Evolutionary conservation across 495 filamentous ascomycete genomes (phyloP), one percentile per base, ranked within the genome.

Genomic region (Penicillium silybi): DNA sequence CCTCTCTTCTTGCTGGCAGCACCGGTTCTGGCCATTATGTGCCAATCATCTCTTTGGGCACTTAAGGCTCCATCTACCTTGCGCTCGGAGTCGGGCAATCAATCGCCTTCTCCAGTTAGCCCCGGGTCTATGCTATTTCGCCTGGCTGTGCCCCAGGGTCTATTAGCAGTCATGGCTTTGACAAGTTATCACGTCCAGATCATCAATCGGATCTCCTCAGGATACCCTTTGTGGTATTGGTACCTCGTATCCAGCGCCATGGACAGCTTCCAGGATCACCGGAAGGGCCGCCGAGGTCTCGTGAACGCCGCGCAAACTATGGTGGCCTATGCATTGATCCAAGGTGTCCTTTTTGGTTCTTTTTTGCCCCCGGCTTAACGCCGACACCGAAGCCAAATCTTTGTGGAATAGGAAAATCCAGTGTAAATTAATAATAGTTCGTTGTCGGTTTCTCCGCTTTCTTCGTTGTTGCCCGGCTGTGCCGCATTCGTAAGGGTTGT

Each of bases 171-270:
- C 10, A 66, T 92, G 57, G 88, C 89, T 7, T 58, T 92, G 22
- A 87, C 85, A 8, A 87, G 68, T 42, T 95, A 92, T 56, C 93
- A 98, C 56, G 87, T 96, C 11, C 93, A 98, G 67, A 95, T 97
- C 50, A 85, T 97, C 54, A 93, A 86, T 34, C 79, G 93, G 26
- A 83, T 98, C 15, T 86, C 89, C 2, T 96, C 92, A 0, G 90
- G 86, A 0, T 97, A 90, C 68, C 87, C 90, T 25, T 60, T 97
- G 22, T 95, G 90, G 89, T 91, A 96, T 63, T 87, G 87, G 82
- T 93, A 85, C 75, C 41, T 92, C 35, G 84, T 76, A 22, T 79
- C 67, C 8, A 59, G 56, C 32, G 67, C 63, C 15, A 47, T 73
- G 32, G 62, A 58, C 32, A 44, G 62, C 34, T 37, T 46, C 43